Base-by-base conservation (phyloP, 1,284 basidiomycete species). In the Austroboletus rostrupii region DNA sequence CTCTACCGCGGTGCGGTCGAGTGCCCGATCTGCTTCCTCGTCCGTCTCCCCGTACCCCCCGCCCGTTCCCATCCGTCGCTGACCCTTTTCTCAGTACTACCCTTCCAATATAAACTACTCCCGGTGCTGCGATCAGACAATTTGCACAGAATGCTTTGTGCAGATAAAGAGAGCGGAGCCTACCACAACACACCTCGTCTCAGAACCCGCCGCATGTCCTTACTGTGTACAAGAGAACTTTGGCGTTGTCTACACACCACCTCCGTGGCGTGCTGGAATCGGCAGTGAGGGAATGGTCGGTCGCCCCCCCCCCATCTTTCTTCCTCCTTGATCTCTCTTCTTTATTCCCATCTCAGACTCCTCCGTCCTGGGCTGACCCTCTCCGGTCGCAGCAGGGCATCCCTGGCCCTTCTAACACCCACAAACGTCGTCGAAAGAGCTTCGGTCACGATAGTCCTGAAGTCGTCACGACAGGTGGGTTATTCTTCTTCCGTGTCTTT, bases 1-100 rank as follows among this genome's bases (percentile, higher is more conserved):
- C 76, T 92, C 42, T 97, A 97, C 71, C 75, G 82, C 56, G 84
- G 84, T 39, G 91, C 93, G n/a, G 75, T 87, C 36, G 97, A 99
- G 69, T 99, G 96, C 74, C 96, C 96, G n/a, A 98, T 99, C 60
- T 99, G 96, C 72, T 98, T 99, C 73, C 77, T 99, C 68, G 95
- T 97, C 61, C 68, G 92, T 50, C 49, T 54, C 45, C 55, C 46
- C 59, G 49, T 41, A n/a, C n/a, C n/a, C n/a, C 48, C 45, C 49
- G 47, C 58, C 46, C 38, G 13, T 46, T 53, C 48, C 39, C 36
- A 3, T 20, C 42, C 16, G 47, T 37, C 35, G 53, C 62, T 68
- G 47, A 67, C 64, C 57, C 62, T 59, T 53, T 60, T 49, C 47
- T 32, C 61, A 92, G 86, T 94, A 94, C 70, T 97, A 97, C 66